These are phyloP conservation scores for Nitzschia sp. DNA, from an alignment of 108 stramenopile species.

Conservation along the genomic window DNA sequence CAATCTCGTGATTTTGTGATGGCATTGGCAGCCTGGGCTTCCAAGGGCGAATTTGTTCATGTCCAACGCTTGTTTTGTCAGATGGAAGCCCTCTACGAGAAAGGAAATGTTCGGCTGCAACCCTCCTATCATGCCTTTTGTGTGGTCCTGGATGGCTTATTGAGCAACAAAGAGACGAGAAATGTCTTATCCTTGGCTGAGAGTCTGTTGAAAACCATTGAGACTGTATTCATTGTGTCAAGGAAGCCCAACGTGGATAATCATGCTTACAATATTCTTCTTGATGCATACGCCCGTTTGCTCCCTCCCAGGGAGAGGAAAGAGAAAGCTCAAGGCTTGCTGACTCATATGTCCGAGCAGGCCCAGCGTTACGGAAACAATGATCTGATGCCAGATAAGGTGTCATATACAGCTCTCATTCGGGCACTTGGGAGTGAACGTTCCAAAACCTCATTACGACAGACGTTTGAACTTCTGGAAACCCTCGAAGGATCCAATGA, in stretches of 20 bases:
- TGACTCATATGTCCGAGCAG: slow-evolving; percentile 20
- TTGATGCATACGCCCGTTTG: neutral
- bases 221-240: neutral
- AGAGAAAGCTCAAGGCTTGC: slow-evolving; percentile 12
- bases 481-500: slow-evolving; percentile 10
- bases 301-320: slow-evolving; percentile 1
- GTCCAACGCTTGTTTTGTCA: slow-evolving; percentile 3
- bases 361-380: neutral
- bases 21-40: slow-evolving; percentile 7
- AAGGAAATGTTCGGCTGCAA: neutral
- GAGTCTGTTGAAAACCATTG: neutral
- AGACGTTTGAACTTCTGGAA: too few relatives aligned
- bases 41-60: slow-evolving; percentile 6
- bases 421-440: neutral
- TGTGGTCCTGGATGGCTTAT: neutral
- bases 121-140: neutral
- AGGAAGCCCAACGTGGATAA: neutral
- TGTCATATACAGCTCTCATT: slow-evolving; percentile 10
- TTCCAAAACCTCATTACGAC: too few relatives aligned
- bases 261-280: slow-evolving; percentile 11
- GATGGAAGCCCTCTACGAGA: slow-evolving; percentile 1
- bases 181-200: too few relatives aligned
- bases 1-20: slow-evolving; percentile 6
- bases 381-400: slow-evolving; percentile 19
- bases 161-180: too few relatives aligned